These are phyloP conservation scores for Rheum nobile DNA, from an alignment of 148 eudicot genomes.

Conservation along the genomic window DNA sequence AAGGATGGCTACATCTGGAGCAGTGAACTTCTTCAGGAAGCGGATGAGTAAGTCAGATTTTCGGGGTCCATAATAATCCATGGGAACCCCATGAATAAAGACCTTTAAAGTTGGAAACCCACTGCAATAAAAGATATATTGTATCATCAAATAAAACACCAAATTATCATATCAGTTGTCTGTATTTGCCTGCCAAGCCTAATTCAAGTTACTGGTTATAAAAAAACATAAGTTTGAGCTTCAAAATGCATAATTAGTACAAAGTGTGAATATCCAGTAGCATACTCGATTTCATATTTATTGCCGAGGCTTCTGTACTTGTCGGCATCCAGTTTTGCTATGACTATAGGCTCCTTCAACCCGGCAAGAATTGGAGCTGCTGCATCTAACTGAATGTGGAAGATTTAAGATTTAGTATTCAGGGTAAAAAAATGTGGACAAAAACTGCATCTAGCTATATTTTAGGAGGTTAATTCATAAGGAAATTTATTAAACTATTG, in stretches of 20 bases:
- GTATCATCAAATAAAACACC: background rate
- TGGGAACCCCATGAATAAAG: slow-evolving; percentile 80
- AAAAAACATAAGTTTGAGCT: background rate
- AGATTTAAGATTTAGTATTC: slow-evolving; percentile 22
- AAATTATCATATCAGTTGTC: background rate
- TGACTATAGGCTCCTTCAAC: slow-evolving; percentile 60
- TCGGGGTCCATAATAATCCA: slow-evolving; percentile 80
- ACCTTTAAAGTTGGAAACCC: slow-evolving; percentile 89
- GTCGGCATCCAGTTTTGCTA: slow-evolving; percentile 89
- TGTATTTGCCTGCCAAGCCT: background rate
- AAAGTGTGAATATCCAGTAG: background rate
- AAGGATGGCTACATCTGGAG: slow-evolving; percentile 68
- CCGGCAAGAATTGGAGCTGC: slow-evolving; percentile 80
- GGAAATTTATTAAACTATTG: background rate
- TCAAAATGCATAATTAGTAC: background rate
- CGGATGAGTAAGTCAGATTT: slow-evolving; percentile 64
- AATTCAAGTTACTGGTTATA: background rate
- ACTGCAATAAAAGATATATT: slow-evolving; percentile 30
- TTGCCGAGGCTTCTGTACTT: slow-evolving; percentile 56
- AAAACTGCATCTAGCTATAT: background rate
- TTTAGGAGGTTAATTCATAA: background rate
- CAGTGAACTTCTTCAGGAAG: slow-evolving; percentile 73
- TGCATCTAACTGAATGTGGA: slow-evolving; percentile 62
- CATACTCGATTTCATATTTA: slow-evolving; percentile 86
- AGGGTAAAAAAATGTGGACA: slow-evolving; percentile 15